Conservation (phyloP, 2,329 filamentous ascomycete genomes). For the Davidsoniella virescens region DNA sequence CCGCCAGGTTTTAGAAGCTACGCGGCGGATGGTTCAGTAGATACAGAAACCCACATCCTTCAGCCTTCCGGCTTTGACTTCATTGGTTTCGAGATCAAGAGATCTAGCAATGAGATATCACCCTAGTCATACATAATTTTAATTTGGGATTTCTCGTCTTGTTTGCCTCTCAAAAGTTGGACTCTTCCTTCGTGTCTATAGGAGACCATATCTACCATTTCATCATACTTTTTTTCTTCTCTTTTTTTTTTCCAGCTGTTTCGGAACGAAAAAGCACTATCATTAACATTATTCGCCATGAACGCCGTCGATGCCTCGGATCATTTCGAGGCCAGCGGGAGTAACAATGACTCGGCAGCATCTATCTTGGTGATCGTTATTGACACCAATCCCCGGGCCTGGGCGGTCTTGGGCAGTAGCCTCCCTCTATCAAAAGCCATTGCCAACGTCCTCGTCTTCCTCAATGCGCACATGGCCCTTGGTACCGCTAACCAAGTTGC, state of each 20-base stretch:
- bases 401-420: constrained; percentile 58
- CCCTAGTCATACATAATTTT: neutral
- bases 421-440: constrained; percentile 73
- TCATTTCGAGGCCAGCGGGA: constrained; percentile 32
- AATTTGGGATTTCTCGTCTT: neutral
- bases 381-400: constrained; percentile 92
- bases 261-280: no score
- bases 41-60: constrained; percentile 1
- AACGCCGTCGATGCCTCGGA: constrained; percentile 39
- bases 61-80: constrained; percentile 1
- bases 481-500: constrained; percentile 89
- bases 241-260: constrained; percentile 1
- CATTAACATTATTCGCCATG: constrained; percentile 25
- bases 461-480: constrained; percentile 90
- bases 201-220: neutral
- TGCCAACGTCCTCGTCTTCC: constrained; percentile 81
- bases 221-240: neutral
- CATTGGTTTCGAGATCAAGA: neutral
- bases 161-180: neutral
- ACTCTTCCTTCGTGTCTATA: neutral
- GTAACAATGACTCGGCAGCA: constrained; percentile 37
- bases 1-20: no score
- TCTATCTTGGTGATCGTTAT: constrained; percentile 82
- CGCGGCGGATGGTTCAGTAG: no score
- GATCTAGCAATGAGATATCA: neutral